A percentile compares a stretch with the other conserved stretches of the same genome.
phyloP scores from a whole-genome alignment of 768 basidiomycete species.

The Termitomyces sp. region DNA sequence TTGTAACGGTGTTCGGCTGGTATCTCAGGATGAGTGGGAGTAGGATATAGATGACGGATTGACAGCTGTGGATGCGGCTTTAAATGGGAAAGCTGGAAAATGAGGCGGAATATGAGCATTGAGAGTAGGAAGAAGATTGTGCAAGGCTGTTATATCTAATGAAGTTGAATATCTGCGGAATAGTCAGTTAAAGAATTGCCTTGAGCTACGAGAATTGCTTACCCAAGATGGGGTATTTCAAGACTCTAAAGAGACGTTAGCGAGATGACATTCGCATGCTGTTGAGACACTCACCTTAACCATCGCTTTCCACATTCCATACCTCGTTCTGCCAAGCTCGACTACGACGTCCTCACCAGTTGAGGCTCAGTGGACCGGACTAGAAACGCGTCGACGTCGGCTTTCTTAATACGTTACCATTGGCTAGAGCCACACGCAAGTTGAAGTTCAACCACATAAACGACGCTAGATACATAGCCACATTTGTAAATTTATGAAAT shows the following conservation, averaged over 20 bases:
- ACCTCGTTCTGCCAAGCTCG: too few species aligned
- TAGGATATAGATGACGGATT: conserved; percentile 39
- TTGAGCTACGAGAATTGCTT: too few species aligned
- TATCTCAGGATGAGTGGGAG: conserved; percentile 41
- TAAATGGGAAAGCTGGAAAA: conserved; percentile 32
- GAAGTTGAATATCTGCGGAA: too few species aligned
- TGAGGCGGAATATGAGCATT: conserved; percentile 70
- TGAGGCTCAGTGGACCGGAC: neutral
- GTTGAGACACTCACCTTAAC: too few species aligned
- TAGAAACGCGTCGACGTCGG: conserved; percentile 68
- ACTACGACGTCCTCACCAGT: conserved; percentile 46
- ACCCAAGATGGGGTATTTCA: too few species aligned
- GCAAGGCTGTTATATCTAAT: conserved; percentile 70
- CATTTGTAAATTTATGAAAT: too few species aligned
- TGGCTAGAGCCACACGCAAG: conserved; percentile 71
- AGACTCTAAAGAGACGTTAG: too few species aligned
- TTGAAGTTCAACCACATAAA: too few species aligned
- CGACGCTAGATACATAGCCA: too few species aligned
- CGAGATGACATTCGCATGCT: too few species aligned
- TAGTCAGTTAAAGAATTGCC: too few species aligned
- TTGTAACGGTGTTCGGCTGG: conserved; percentile 56
- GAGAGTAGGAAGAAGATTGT: conserved; percentile 59
- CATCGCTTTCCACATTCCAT: too few species aligned
- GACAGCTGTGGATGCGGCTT: conserved; percentile 24
- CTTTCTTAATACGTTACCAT: conserved; percentile 70